Evolutionary conservation across 257 asterid genomes (phyloP), one percentile per base, ranked within the genome.

Genomic region (Gynochthodes officinalis): DNA sequence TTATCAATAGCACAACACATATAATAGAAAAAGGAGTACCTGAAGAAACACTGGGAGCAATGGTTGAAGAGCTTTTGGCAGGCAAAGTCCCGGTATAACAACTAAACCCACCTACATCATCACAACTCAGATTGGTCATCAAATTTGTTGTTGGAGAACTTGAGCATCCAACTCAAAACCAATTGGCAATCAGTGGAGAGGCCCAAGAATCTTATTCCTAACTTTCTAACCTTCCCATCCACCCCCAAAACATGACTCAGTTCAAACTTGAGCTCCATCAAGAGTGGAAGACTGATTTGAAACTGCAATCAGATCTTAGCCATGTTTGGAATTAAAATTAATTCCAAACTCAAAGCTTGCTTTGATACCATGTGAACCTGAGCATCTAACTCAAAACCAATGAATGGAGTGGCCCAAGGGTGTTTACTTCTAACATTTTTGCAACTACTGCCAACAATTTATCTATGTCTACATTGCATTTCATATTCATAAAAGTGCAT

Each of bases 11-110:
- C n/a, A 33, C 33, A 68, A 50, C 4, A 13, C 13, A 49, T 4
- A 4, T 10, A 27, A n/a, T 16, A 69, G 43, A 35, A 2, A 35
- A 2, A 16, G 73, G 65, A 76, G 68, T 86, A 92, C 98, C 98
- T 94, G 99, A 63, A 87, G 96, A 82, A 89, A 95, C 77, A 95
- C 81, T 46, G 98, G 96, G 50, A 92, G 85, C 67, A 92, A 82
- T 61, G 99, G 99, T 79, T 92, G 97, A 80, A 95, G 98, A 52
- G 98, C 98, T 86, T 92, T 95, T 16, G 97, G 97, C 75, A 95
- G 96, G 82, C 97, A 92, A 76, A 95, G 86, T 76, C 99, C 99
- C 64, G 98, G 95, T 80, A 95, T 86, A 76, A 95, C 82, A 84
- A 92, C 96, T 23, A 95, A 87, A 69, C 98, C 97, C 59, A 96